These are phyloP conservation scores for Laburnicola sp. DNA, from an alignment of 2,329 filamentous ascomycete species.

Conservation along the genomic window DNA sequence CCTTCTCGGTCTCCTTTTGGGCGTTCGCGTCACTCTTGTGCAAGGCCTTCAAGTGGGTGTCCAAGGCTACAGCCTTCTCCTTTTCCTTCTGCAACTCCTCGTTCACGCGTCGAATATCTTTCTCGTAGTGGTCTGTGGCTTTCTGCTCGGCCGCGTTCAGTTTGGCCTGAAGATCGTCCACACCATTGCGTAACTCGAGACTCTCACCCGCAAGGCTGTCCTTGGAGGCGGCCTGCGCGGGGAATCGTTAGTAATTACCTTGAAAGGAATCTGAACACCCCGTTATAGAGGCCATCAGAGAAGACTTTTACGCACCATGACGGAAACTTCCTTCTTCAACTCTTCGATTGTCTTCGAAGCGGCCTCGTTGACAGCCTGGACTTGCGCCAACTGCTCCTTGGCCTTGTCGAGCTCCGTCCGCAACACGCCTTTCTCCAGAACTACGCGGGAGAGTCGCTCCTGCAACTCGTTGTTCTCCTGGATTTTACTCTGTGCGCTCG, in stretches of 20 bases:
- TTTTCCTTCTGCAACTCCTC: constrained; percentile 25
- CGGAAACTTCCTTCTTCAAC: constrained; percentile 22
- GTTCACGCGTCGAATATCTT: constrained; percentile 21
- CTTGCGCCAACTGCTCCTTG: constrained; percentile 19
- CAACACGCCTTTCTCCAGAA: constrained; percentile 36
- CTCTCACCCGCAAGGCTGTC: constrained; percentile 20
- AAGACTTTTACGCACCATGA: constrained; percentile 7
- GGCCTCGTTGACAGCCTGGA: constrained; percentile 12
- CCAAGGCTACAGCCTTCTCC: constrained; percentile 22
- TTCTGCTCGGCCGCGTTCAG: constrained; percentile 19
- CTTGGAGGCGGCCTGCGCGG: constrained; percentile 15
- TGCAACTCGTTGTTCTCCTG: constrained; percentile 25
- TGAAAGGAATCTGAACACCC: neutral
- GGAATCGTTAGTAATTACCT: neutral
- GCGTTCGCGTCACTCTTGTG: constrained; percentile 14
- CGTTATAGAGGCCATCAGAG: too few relatives aligned
- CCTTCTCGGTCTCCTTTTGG: constrained; percentile 24
- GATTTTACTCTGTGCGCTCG: constrained; percentile 21
- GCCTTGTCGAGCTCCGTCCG: constrained; percentile 29
- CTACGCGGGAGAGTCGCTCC: constrained; percentile 32
- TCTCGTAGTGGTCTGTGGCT: constrained; percentile 17
- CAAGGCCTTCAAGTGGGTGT: constrained; percentile 16
- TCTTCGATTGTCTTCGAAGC: constrained; percentile 11
- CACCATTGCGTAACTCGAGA: constrained; percentile 18
- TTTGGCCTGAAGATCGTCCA: constrained; percentile 21